Evolutionary conservation across 352 stramenopile genomes (phyloP).

Genomic region (Pseudoperonospora humuli): DNA sequence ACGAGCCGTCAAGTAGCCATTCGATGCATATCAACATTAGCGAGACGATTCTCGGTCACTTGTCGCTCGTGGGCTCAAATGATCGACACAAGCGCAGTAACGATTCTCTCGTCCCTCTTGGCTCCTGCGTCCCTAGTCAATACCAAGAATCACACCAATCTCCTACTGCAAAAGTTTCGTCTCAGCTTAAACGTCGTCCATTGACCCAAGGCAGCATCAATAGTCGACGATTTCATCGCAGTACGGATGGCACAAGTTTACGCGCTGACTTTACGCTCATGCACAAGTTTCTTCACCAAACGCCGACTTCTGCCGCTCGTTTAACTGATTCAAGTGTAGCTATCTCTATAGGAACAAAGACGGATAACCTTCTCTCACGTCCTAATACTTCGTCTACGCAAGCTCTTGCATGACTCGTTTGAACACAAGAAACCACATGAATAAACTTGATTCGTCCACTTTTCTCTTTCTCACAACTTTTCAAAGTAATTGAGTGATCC

Average conservation of each 20-base stretch:
- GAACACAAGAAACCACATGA: conserved; percentile 1
- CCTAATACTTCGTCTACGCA: conserved; percentile 8
- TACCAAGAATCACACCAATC: conserved; percentile 13
- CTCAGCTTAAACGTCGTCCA: conserved; percentile 32
- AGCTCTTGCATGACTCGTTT: conserved; percentile 13
- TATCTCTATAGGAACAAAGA: neutral
- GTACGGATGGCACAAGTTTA: conserved; percentile 7
- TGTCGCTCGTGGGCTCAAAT: no score
- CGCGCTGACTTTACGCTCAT: conserved; percentile 46
- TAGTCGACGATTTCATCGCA: conserved; percentile 25
- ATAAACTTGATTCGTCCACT: neutral
- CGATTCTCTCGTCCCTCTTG: no score
- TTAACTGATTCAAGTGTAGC: neutral
- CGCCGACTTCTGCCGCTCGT: conserved; percentile 1
- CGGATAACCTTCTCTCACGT: no score
- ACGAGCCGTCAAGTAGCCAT: no score
- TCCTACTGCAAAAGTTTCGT: conserved; percentile 16
- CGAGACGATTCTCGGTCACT: no score
- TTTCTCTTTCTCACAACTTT: conserved; percentile 15
- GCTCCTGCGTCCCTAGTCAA: no score
- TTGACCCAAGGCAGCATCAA: conserved; percentile 37
- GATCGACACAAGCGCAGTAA: no score
- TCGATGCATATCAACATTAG: no score
- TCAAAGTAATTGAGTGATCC: conserved; percentile 38
- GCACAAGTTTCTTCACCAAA: conserved; percentile 69